Conservation (phyloP, 2,329 filamentous ascomycete species). For the Fusarium nelsonii region DNA sequence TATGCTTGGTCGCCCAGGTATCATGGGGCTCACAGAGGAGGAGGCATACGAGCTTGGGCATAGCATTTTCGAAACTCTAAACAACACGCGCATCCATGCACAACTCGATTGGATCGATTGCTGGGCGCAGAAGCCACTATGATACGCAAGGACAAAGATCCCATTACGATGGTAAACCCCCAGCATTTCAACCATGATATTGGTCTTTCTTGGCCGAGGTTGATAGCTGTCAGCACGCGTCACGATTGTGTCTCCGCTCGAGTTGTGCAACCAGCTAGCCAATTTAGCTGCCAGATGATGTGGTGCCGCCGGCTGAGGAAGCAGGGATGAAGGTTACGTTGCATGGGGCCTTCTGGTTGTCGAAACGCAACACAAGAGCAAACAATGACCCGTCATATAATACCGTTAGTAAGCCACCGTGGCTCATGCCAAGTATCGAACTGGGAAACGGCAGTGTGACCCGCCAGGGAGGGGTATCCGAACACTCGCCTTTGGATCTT, state of each 20-base stretch:
- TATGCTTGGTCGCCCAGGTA: conserved; percentile 52
- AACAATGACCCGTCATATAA: conserved; percentile 27
- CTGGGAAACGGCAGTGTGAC: conserved; percentile 11
- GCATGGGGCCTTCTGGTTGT: conserved; percentile 30
- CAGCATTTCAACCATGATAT: conserved; percentile 11
- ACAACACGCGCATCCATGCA: conserved; percentile 52
- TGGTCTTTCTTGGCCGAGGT: conserved; percentile 7
- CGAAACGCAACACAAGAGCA: conserved; percentile 17
- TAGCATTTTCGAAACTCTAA: conserved; percentile 50
- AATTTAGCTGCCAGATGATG: neutral
- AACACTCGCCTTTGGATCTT: neutral
- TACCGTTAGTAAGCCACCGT: neutral
- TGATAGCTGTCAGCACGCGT: conserved; percentile 29
- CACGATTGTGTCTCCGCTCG: conserved; percentile 12
- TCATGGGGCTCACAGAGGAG: conserved; percentile 52
- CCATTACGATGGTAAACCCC: conserved; percentile 4
- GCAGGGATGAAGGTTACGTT: conserved; percentile 29
- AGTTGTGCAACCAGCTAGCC: conserved; percentile 20
- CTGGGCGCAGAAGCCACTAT: conserved; percentile 55
- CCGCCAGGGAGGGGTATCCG: neutral
- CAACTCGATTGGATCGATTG: conserved; percentile 54
- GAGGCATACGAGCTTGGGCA: conserved; percentile 52
- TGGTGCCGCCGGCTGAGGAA: conserved; percentile 5
- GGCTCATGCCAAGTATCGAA: conserved; percentile 10
- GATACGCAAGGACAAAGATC: conserved; percentile 19